Base-by-base conservation (phyloP, 2,329 filamentous ascomycete species). In the Pochonia chlamydosporia region DNA sequence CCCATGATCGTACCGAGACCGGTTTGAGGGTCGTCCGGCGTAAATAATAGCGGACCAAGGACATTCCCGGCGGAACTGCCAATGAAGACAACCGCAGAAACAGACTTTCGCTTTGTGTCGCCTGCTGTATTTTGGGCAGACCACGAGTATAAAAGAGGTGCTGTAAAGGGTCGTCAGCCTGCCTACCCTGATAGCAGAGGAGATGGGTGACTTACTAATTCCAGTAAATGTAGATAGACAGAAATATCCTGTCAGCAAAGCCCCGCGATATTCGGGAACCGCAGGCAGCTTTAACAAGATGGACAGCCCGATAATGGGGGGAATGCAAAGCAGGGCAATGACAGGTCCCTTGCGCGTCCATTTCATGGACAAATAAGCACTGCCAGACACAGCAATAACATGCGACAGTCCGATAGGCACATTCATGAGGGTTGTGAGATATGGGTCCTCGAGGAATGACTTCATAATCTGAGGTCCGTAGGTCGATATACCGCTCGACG, bases 31-130 rank as follows among this genome's bases (percentile, higher is more conserved):
- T 60, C 68, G 46, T 72, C 72, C 0, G 79, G 76, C 4, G 76
- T 82, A 60, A 84, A 87, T 0, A 86, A 67, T 40, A 81, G 74
- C 0, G 83, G 83, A 0, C 82, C 83, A 20, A 85, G 67, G 30
- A 86, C 79, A 54, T 87, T 87, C 5, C 83, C 84, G 2, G 75
- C 76, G 44, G 77, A 84, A 49, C 82, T 77, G 4, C 82, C 81
- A 40, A 87, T 73, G 55, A 87, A 83, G 1, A 87, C 68, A 6
- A 84, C 70, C 11, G 75, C 81, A 0, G 81, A 85, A 0, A 78
- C 83, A 9, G 78, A 75, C 57, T 85, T 86, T 52, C 80, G 79
- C 63, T 87, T 87, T 0, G 83, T 87, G 57, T 87, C 82, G 1
- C 84, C 83, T 0, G 78, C 83, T 0, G 83, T 83, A 52, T 84